A percentile compares a stretch with the other conserved stretches of the same genome.
These are phyloP conservation scores for Neurospora hispaniola DNA, from an alignment of 495 filamentous ascomycete genomes.

Conservation along the genomic window DNA sequence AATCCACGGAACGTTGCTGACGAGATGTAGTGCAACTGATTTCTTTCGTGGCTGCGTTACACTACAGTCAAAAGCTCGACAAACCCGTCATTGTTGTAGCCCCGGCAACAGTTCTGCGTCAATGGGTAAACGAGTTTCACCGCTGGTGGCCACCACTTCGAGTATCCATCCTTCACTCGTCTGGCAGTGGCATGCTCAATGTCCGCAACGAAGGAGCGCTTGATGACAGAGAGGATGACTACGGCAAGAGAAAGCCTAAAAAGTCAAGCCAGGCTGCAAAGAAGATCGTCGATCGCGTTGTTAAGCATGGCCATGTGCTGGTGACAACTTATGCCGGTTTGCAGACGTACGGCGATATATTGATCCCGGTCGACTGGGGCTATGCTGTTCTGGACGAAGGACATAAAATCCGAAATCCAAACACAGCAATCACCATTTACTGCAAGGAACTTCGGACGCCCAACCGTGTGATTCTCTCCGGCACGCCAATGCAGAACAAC, in stretches of 20 bases:
- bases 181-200: constrained; percentile 92
- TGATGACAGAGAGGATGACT: constrained; percentile 53
- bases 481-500: constrained; percentile 97
- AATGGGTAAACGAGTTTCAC: constrained; percentile 98
- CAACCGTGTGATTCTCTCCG: constrained; percentile 86
- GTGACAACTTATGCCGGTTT: constrained; percentile 92
- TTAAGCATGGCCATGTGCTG: constrained; percentile 81
- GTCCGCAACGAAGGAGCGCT: constrained; percentile 54
- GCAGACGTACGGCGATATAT: constrained; percentile 68
- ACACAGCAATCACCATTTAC: constrained; percentile 80
- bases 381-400: constrained; percentile 95
- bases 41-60: constrained; percentile 78
- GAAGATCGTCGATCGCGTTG: constrained; percentile 70
- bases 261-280: constrained; percentile 52
- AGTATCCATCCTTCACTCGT: constrained; percentile 89
- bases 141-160: constrained; percentile 94
- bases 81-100: constrained; percentile 84
- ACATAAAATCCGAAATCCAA: constrained; percentile 94
- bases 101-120: constrained; percentile 86
- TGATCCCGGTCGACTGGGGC: constrained; percentile 77
- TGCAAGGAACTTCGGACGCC: constrained; percentile 84
- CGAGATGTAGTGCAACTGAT: constrained; percentile 59
- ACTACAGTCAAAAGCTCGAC: constrained; percentile 73
- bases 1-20: neutral
- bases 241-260: constrained; percentile 26